Evolutionary conservation across 805 yeast genomes (phyloP).

Genomic region (Yamadazyma sp.): DNA sequence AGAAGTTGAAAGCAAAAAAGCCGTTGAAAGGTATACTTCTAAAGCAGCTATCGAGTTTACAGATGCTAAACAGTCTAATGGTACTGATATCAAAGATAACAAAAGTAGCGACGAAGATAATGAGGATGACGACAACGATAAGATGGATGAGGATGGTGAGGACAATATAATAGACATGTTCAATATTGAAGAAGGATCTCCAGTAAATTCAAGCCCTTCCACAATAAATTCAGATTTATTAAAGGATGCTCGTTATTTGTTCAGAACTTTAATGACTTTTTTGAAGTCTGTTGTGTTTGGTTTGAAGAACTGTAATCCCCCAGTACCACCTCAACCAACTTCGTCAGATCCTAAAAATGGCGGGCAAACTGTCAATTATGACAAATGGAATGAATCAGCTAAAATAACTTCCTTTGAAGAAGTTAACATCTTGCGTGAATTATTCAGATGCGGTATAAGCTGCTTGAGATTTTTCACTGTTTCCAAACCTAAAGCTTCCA

Average conservation of each 20-base stretch:
- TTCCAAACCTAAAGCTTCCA: slow-evolving; percentile 45
- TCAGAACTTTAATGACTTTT: slow-evolving; percentile 86
- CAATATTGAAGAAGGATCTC: slow-evolving; percentile 41
- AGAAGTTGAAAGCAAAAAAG: slow-evolving; percentile 42
- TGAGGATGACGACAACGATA: slow-evolving; percentile 10
- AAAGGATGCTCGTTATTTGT: slow-evolving; percentile 83
- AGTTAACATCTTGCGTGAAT: slow-evolving; percentile 65
- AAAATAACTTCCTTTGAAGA: slow-evolving; percentile 83
- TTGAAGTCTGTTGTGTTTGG: slow-evolving; percentile 88
- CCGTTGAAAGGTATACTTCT: slow-evolving; percentile 36
- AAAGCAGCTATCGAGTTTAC: slow-evolving; percentile 24
- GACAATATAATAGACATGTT: slow-evolving; percentile 24
- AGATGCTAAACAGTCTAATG: slow-evolving; percentile 24
- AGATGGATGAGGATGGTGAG: slow-evolving; percentile 12
- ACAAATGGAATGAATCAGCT: slow-evolving; percentile 81
- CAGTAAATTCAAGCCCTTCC: slow-evolving; percentile 57
- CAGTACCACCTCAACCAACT: slow-evolving; percentile 47
- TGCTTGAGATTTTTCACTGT: slow-evolving; percentile 76
- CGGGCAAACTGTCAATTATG: slow-evolving; percentile 38
- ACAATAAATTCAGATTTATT: slow-evolving; percentile 59
- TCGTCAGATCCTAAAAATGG: slow-evolving; percentile 44
- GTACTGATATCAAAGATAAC: slow-evolving; percentile 9
- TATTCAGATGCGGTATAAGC: slow-evolving; percentile 80
- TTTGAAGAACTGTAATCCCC: slow-evolving; percentile 84
- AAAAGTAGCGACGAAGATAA: slow-evolving; percentile 22